Conservation (phyloP, 768 basidiomycete species). For the Pulveroboletus sp. region DNA sequence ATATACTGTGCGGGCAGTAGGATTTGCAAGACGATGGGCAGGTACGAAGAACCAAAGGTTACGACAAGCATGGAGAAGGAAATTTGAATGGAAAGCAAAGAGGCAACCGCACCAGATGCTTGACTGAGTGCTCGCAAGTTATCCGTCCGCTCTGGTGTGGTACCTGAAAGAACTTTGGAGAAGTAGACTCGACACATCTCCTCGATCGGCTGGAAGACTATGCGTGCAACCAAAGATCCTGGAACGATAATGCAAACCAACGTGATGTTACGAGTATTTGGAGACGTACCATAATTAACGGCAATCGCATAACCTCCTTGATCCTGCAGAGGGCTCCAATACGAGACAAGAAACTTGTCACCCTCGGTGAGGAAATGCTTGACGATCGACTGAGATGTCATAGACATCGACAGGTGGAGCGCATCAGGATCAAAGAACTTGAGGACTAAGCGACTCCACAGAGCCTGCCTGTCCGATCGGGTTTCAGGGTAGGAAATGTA, state of each 20-base stretch:
- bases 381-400: slow-evolving; percentile 84
- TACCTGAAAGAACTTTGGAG: slow-evolving; percentile 52
- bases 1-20: slow-evolving; percentile 69
- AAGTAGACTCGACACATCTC: slow-evolving; percentile 89
- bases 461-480: background rate
- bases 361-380: slow-evolving; percentile 97
- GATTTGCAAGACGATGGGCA: slow-evolving; percentile 62
- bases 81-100: slow-evolving; percentile 62
- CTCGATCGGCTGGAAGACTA: slow-evolving; percentile 93
- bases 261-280: background rate
- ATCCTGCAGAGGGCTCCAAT: slow-evolving; percentile 76
- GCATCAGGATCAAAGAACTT: slow-evolving; percentile 43
- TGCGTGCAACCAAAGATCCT: slow-evolving; percentile 91
- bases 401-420: slow-evolving; percentile 65
- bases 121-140: slow-evolving; percentile 24
- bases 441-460: slow-evolving; percentile 5
- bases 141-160: slow-evolving; percentile 4
- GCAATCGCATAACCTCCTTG: slow-evolving; percentile 96
- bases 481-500: background rate
- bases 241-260: slow-evolving; percentile 3
- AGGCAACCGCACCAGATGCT: slow-evolving; percentile 49
- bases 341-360: slow-evolving; percentile 85
- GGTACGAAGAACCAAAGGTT: slow-evolving; percentile 71
- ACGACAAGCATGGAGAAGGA: slow-evolving; percentile 64
- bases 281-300: slow-evolving; percentile 80